Base-by-base conservation (phyloP, 2,329 filamentous ascomycete genomes). In the Phialophora chinensis region DNA sequence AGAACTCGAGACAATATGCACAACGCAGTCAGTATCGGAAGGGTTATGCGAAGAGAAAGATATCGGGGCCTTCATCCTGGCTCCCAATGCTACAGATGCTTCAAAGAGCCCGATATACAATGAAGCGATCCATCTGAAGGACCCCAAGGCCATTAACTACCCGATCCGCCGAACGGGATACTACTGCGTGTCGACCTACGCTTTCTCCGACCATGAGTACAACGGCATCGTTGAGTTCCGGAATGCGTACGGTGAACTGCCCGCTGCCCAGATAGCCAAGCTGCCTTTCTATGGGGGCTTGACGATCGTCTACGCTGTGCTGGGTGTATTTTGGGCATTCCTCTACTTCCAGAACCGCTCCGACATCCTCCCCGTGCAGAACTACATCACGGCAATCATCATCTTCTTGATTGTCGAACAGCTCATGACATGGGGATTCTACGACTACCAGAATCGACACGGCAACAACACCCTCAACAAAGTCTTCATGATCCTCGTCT, bases 341-440 rank as follows among this genome's bases (percentile, higher is more conserved):
- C 84, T 98, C 25, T 98, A 99, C 80, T 93, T 93, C 74, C 93
- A 97, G 78, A 92, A 99, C 78, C 87, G 94, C 66, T 88, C 91
- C 74, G 95, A 99, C 78, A 98, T 99, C 69, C 88, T 99, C 75
- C 90, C 96, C 17, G 95, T 99, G 1, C 95, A 99, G 79, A 99
- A 99, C 78, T 99, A 99, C 79, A 98, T 99, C 73, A 99, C 95
- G 0, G 94, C 95, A 10, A 99, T 98, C 67, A 84, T 99, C 58
- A 88, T 95, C 60, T 99, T 99, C 81, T 82, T 99, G 52, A 92
- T 98, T 17, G 81, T 98, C 17, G 95, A 99, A 78, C 97, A 98
- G 89, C 83, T 98, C 75, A 93, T 98, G 87, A 99, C 95, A 1
- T 99, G 95, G 95, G 93, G 92, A 52, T 99, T 96, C 82, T 99